These are phyloP conservation scores for Sisymbrium irio DNA, from an alignment of 345 rosid genomes.

Conservation along the genomic window DNA sequence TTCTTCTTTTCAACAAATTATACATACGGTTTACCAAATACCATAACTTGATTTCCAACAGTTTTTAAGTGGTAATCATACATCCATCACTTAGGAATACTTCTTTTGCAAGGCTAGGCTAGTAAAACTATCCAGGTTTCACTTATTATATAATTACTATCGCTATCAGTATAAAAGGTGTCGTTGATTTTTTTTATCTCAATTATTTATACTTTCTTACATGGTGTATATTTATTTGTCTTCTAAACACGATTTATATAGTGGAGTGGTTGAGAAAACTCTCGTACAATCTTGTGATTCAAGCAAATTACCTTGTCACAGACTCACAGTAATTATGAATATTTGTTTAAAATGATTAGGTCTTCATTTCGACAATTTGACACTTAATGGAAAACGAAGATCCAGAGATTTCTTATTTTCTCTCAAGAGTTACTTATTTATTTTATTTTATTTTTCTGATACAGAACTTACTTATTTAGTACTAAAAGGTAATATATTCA, in stretches of 20 bases:
- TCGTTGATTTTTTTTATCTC: background rate
- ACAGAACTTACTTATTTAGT: background rate
- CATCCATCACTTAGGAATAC: background rate
- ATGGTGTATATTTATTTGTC: background rate
- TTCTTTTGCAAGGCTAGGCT: background rate
- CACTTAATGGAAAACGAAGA: background rate
- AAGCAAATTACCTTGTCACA: slow-evolving; percentile 25
- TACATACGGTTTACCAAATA: background rate
- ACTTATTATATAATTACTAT: slow-evolving; percentile 7
- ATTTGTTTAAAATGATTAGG: background rate
- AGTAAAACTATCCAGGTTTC: slow-evolving; percentile 6
- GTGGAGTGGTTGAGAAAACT: slow-evolving; percentile 33
- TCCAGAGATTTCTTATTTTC: background rate
- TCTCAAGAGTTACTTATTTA: background rate
- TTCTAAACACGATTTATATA: slow-evolving; percentile 11
- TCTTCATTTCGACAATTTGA: background rate
- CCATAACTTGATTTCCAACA: background rate
- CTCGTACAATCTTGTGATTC: slow-evolving; percentile 25
- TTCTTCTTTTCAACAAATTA: background rate
- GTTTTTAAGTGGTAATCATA: background rate
- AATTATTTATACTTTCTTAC: background rate
- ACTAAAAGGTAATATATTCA: background rate
- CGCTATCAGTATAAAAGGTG: slow-evolving; percentile 17
- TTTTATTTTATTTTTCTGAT: too few species aligned
- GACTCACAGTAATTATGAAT: background rate